Conservation (phyloP, 768 basidiomycete species). For the Termitomyces sp. region DNA sequence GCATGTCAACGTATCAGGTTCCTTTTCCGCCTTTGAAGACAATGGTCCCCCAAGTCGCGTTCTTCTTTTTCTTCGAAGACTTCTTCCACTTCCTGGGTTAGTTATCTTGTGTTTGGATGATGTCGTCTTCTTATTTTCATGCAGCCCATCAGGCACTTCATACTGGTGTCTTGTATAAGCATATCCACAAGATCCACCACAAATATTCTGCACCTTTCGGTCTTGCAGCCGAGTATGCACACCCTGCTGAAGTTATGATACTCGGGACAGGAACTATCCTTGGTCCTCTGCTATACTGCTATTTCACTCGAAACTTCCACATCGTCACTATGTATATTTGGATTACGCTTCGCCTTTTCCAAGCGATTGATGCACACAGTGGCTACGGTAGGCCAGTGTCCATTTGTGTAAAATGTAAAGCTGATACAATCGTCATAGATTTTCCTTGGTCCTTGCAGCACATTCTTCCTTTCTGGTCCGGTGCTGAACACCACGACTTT, state of each 20-base stretch:
- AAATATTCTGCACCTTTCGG: conserved; percentile 97
- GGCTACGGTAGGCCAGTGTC: conserved; percentile 68
- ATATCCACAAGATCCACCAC: conserved; percentile 98
- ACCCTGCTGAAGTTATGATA: conserved; percentile 94
- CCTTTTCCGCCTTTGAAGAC: conserved; percentile 75
- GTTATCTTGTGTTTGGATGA: conserved; percentile 15
- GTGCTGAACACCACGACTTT: conserved; percentile 97
- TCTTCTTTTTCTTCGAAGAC: conserved; percentile 97
- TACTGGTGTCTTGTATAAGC: conserved; percentile 76
- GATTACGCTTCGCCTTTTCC: conserved; percentile 92
- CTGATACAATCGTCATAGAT: conserved; percentile 37
- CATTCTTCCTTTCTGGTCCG: conserved; percentile 93
- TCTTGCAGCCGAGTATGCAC: conserved; percentile 95
- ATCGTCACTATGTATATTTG: conserved; percentile 91
- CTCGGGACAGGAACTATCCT: conserved; percentile 88
- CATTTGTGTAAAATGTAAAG: not conserved
- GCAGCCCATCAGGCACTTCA: conserved; percentile 88
- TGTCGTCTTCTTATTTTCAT: not conserved
- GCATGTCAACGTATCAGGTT: conserved; percentile 90
- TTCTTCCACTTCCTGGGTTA: conserved; percentile 86
- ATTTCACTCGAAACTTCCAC: conserved; percentile 71
- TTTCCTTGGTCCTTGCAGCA: conserved; percentile 98
- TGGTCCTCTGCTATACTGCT: conserved; percentile 85
- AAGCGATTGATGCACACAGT: conserved; percentile 95
- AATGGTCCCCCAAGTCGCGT: conserved; percentile 70